Evolutionary conservation across 2,329 filamentous ascomycete species (phyloP).

Genomic region (Sclerotinia subarctica): DNA sequence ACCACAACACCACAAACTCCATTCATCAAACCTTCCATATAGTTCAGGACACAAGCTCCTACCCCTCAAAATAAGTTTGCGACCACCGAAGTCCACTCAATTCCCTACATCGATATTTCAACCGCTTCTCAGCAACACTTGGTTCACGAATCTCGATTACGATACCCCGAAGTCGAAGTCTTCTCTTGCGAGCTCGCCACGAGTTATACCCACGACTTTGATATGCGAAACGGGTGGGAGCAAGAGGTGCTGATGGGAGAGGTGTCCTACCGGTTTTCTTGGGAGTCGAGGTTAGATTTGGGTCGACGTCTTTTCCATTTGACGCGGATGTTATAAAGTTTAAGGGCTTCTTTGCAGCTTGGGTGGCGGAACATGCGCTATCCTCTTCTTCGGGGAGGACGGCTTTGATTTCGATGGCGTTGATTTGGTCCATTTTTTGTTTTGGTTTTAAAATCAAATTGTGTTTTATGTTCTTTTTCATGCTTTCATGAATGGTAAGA

Average conservation of each 20-base stretch:
- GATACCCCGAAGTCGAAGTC: not conserved
- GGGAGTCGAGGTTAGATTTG: too few relatives aligned
- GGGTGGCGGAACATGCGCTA: too few relatives aligned
- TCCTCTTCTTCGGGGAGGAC: not conserved
- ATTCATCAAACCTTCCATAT: not conserved
- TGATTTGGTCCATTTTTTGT: not conserved
- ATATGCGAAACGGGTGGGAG: not conserved
- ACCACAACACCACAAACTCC: too few relatives aligned
- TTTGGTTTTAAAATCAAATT: not conserved
- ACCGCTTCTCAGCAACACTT: not conserved
- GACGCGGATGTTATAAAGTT: not conserved
- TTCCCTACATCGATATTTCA: not conserved
- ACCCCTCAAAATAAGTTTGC: not conserved
- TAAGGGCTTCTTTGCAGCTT: not conserved
- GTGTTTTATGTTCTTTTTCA: not conserved
- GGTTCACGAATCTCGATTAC: not conserved
- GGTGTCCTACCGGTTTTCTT: not conserved
- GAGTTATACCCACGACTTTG: not conserved
- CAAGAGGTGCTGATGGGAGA: not conserved
- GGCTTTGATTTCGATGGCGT: not conserved
- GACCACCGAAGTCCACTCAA: not conserved
- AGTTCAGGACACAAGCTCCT: not conserved
- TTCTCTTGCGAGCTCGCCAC: not conserved
- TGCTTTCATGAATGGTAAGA: accelerated
- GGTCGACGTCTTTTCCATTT: not conserved